These are phyloP conservation scores for Huntiella moniliformis DNA, from an alignment of 2,329 filamentous ascomycete genomes.

Conservation along the genomic window DNA sequence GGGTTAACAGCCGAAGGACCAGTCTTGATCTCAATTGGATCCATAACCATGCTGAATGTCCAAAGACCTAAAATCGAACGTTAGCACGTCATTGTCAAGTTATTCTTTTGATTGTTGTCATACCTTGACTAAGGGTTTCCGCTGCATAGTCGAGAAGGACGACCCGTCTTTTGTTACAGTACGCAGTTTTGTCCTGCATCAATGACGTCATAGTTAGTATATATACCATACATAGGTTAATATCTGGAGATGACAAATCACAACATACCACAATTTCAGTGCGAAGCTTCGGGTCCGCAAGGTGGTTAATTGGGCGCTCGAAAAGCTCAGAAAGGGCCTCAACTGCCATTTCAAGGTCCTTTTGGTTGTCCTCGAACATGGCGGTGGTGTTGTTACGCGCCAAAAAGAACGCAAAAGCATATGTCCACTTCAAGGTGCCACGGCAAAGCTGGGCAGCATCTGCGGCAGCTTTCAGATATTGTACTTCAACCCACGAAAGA, in stretches of 20 bases:
- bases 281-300: slow-evolving; percentile 75
- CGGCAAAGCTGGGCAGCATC: slow-evolving; percentile 88
- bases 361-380: slow-evolving; percentile 98
- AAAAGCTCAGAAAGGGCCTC: slow-evolving; percentile 98
- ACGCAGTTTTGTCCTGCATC: slow-evolving; percentile 65
- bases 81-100: neutral
- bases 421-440: slow-evolving; percentile 99
- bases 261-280: slow-evolving; percentile 61
- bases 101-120: neutral
- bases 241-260: neutral
- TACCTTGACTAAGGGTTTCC: slow-evolving; percentile 75
- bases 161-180: slow-evolving; percentile 81
- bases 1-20: neutral
- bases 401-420: slow-evolving; percentile 97
- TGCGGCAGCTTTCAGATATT: slow-evolving; percentile 85
- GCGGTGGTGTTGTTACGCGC: slow-evolving; percentile 85
- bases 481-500: slow-evolving; percentile 98
- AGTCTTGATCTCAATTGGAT: slow-evolving; percentile 6
- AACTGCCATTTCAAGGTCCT: slow-evolving; percentile 91
- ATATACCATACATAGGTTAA: neutral
- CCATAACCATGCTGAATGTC: slow-evolving; percentile 10
- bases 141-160: slow-evolving; percentile 86
- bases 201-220: neutral
- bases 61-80: slow-evolving; percentile 6
- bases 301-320: slow-evolving; percentile 80